Evolutionary conservation across 192 early-diverging fungal genomes (phyloP).

Genomic region (Coemansia sp.): DNA sequence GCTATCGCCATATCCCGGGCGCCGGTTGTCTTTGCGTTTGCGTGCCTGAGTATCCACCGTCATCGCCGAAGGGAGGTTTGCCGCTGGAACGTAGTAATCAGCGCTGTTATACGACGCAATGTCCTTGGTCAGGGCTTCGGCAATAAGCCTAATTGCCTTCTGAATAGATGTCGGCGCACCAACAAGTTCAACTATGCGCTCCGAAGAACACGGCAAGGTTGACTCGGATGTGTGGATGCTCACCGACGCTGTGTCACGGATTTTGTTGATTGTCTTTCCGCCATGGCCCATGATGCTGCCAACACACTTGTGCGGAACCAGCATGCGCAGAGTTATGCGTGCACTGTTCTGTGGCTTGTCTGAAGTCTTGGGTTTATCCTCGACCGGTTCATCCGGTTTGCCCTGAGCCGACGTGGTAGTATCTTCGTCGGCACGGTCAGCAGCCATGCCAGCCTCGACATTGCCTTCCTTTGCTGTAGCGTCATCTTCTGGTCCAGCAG

Average conservation of each 20-base stretch:
- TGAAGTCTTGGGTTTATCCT: background rate
- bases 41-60: conserved; percentile 44
- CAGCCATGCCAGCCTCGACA: conserved; percentile 1
- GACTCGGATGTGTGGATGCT: conserved; percentile 50
- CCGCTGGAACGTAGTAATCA: conserved; percentile 48
- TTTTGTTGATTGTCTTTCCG: conserved; percentile 50
- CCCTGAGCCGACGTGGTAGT: background rate
- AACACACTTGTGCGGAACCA: conserved; percentile 54
- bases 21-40: conserved; percentile 37
- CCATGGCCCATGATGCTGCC: conserved; percentile 57
- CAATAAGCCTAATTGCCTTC: conserved; percentile 40
- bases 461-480: background rate
- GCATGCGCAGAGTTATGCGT: conserved; percentile 34
- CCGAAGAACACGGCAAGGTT: conserved; percentile 39
- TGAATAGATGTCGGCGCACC: conserved; percentile 39
- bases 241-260: conserved; percentile 36
- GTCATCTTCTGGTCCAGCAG: background rate
- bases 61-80: conserved; percentile 51
- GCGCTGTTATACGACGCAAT: conserved; percentile 34
- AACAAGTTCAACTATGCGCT: conserved; percentile 45
- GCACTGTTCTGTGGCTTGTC: background rate
- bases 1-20: conserved; percentile 21
- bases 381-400: conserved; percentile 6
- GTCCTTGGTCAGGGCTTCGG: conserved; percentile 41
- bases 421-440: background rate